Evolutionary conservation across 1,284 basidiomycete species (phyloP).

Genomic region (Austropuccinia psidii): DNA sequence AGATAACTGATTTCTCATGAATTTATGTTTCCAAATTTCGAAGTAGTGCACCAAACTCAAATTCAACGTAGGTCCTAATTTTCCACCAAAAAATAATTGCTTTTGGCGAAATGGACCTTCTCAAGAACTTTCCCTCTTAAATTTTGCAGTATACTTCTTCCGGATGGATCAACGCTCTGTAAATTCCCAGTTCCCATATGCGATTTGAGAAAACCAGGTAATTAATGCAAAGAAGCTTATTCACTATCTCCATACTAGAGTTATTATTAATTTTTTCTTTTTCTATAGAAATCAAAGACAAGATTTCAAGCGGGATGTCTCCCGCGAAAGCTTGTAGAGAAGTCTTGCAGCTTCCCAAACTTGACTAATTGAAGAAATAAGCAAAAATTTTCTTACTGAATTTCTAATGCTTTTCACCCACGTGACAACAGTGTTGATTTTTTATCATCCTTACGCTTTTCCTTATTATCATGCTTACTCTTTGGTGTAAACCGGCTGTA

Average conservation of each 20-base stretch:
- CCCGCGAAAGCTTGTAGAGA: constrained; percentile 12
- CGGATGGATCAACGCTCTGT: constrained; percentile 11
- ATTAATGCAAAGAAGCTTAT: neutral
- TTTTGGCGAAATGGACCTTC: neutral
- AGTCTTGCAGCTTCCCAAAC: neutral
- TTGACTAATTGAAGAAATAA: no score
- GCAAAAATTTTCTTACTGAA: no score
- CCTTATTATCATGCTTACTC: no score
- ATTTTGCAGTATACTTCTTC: neutral
- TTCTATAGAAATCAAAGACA: constrained; percentile 2
- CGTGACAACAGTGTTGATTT: no score
- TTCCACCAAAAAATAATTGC: neutral
- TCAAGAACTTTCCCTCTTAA: neutral
- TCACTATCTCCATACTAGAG: neutral
- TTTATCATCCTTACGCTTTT: no score
- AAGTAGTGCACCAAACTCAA: no score
- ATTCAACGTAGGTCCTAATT: neutral
- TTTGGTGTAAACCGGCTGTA: no score
- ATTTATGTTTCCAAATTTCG: neutral
- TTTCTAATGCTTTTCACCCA: no score
- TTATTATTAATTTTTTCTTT: neutral
- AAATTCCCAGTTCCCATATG: constrained; percentile 22
- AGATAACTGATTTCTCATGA: neutral
- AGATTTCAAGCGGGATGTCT: constrained; percentile 6
- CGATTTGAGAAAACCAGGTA: constrained; percentile 8